A percentile compares a stretch with the other conserved stretches of the same genome.
These are phyloP conservation scores for Ilyonectria robusta DNA, from an alignment of 2,329 filamentous ascomycete species.

Conservation along the genomic window DNA sequence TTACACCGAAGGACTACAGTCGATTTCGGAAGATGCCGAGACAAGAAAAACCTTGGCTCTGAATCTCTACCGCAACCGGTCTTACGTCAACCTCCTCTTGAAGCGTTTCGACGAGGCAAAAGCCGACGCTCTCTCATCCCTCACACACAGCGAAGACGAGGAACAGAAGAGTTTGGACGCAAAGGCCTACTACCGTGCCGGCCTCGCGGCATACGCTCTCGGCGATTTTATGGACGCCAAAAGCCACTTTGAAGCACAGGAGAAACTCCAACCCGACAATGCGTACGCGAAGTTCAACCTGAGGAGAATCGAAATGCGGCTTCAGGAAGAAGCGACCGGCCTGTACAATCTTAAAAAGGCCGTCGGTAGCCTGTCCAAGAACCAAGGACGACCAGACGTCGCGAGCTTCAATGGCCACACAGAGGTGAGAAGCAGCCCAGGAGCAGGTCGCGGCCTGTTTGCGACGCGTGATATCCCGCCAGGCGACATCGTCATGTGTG, in stretches of 20 bases:
- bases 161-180: conserved; percentile 43
- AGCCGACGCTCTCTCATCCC: conserved; percentile 49
- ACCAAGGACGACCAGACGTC: conserved; percentile 50
- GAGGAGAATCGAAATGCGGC: conserved; percentile 36
- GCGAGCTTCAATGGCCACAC: too few relatives aligned
- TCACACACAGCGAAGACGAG: conserved; percentile 36
- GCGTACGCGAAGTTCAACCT: conserved; percentile 39
- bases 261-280: conserved; percentile 44
- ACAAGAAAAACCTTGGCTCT: conserved; percentile 36
- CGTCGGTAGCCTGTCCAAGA: conserved; percentile 39
- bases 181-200: conserved; percentile 53
- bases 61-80: conserved; percentile 52
- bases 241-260: too few relatives aligned
- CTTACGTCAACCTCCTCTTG: conserved; percentile 51
- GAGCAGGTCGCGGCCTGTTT: too few relatives aligned
- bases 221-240: conserved; percentile 45
- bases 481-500: too few relatives aligned
- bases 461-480: too few relatives aligned
- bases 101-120: conserved; percentile 50
- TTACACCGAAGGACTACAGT: conserved; percentile 47
- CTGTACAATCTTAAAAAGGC: conserved; percentile 44
- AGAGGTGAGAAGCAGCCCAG: too few relatives aligned
- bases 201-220: conserved; percentile 49
- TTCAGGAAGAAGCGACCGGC: conserved; percentile 45
- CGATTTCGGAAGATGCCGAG: conserved; percentile 6